Evolutionary conservation across 2,329 filamentous ascomycete species (phyloP), one percentile per base, ranked within the genome.

Genomic region (Arthrobotrys musiformis): DNA sequence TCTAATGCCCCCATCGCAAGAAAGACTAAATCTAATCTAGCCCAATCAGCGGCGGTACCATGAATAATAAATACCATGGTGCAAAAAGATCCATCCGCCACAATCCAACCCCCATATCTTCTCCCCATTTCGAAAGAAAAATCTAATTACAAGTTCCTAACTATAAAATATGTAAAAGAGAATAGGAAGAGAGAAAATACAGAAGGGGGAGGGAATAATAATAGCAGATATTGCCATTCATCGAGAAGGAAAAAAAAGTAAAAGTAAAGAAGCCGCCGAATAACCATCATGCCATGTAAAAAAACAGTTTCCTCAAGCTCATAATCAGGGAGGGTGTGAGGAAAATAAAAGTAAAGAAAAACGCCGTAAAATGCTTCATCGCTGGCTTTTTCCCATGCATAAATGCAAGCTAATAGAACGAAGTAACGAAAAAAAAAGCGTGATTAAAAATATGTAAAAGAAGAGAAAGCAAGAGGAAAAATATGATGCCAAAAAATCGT

Each of bases 311-410:
- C 2, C n/a, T 7, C 40, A 19, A 3, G 7, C n/a, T n/a, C n/a
- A n/a, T n/a, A n/a, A n/a, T n/a, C n/a, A 19, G 2, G 40, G n/a
- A 9, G n/a, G 7, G 40, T 2, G 6, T 17, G n/a, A 60, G 22
- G n/a, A 40, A 60, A 24, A 24, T 40, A 35, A 60, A 37, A 6
- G 30, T 3, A 30, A 62, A 24, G 22, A n/a, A 26, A 48, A 46
- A 50, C 42, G 26, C 56, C 56, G 7, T 33, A n/a, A 24, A 35
- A 52, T 30, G 11, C 40, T 46, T 24, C 26, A 68, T 54, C 63
- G 54, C 28, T 48, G 8, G 24, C 44, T 52, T 42, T 42, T 42
- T 42, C 2, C n/a, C n/a, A 4, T n/a, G n/a, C n/a, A 42, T 9
- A 48, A n/a, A 48, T 15, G 2, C 11, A 48, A 24, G 44, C 22